These are phyloP conservation scores for Scopulariopsis brevicaulis DNA, from an alignment of 2,329 filamentous ascomycete species.

Conservation along the genomic window DNA sequence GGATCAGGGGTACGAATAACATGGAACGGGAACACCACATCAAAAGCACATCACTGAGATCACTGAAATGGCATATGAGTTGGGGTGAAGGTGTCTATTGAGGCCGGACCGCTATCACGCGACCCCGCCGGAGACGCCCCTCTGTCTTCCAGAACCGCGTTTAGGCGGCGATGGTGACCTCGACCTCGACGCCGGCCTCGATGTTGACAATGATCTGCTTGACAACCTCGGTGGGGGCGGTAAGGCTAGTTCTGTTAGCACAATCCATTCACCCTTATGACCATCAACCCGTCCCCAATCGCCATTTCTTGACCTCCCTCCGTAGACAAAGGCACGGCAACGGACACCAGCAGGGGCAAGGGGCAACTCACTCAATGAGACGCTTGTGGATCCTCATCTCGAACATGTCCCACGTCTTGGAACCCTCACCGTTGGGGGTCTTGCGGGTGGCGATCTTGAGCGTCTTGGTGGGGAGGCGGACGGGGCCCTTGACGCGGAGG, in stretches of 20 bases:
- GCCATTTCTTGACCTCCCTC: background rate
- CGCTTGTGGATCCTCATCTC: slow-evolving; percentile 99
- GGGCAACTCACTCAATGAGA: slow-evolving; percentile 65
- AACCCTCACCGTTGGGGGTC: slow-evolving; percentile 98
- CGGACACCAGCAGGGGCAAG: background rate
- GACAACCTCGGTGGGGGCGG: slow-evolving; percentile 94
- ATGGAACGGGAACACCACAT: too few relatives aligned
- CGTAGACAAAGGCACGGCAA: background rate
- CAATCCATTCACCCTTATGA: slow-evolving; percentile 7
- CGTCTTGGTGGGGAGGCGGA: slow-evolving; percentile 85
- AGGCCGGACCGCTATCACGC: background rate
- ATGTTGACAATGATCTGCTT: slow-evolving; percentile 97
- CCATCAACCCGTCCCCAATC: background rate
- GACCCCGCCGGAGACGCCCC: background rate
- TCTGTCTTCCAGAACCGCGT: slow-evolving; percentile 1
- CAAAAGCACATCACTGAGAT: background rate
- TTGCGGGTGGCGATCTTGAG: slow-evolving; percentile 96
- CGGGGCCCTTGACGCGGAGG: slow-evolving; percentile 94
- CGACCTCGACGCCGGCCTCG: slow-evolving; percentile 85
- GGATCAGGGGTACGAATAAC: too few relatives aligned
- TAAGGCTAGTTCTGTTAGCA: slow-evolving; percentile 43
- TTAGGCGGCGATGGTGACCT: slow-evolving; percentile 85
- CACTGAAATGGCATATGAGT: background rate
- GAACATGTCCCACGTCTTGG: slow-evolving; percentile 98
- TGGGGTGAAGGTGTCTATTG: background rate